phyloP scores from a whole-genome alignment of 441 rosid species.

The Populus trichocarpa region DNA sequence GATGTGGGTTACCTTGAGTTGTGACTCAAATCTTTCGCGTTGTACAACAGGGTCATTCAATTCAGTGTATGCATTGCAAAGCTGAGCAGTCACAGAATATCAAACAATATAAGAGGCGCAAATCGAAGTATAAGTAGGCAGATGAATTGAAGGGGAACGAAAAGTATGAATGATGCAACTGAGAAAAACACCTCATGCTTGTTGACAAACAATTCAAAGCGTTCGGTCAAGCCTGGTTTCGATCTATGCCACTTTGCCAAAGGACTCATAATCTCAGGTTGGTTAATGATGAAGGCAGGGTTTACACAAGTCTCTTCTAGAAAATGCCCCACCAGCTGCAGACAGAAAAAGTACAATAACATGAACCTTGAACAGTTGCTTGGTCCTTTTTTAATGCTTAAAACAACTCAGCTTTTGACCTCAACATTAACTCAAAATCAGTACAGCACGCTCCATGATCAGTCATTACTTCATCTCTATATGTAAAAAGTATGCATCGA shows the following conservation, averaged over 20 bases:
- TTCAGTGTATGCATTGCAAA: conserved; percentile 92
- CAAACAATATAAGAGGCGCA: not conserved
- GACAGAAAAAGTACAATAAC: conserved; percentile 4
- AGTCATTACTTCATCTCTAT: not conserved
- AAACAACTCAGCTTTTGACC: not conserved
- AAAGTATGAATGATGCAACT: not conserved
- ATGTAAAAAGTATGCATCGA: too few relatives aligned
- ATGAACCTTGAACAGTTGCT: not conserved
- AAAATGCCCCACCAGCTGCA: conserved; percentile 90
- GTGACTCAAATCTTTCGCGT: conserved; percentile 75
- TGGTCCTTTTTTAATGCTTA: not conserved
- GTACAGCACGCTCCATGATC: not conserved
- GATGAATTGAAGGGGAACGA: not conserved
- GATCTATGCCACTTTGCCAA: conserved; percentile 90
- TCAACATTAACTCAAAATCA: not conserved
- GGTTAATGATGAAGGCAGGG: conserved; percentile 82
- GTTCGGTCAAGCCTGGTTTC: conserved; percentile 61
- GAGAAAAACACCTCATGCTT: conserved; percentile 60
- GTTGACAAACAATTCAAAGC: conserved; percentile 82
- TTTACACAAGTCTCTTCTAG: conserved; percentile 80
- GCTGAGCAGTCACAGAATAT: conserved; percentile 29
- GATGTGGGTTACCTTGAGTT: conserved; percentile 61
- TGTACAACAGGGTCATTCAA: conserved; percentile 87
- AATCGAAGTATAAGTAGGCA: not conserved
- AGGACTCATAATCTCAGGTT: conserved; percentile 94